These are phyloP conservation scores for Osmanthus fragrans DNA, from an alignment of 257 asterid species.

Conservation along the genomic window DNA sequence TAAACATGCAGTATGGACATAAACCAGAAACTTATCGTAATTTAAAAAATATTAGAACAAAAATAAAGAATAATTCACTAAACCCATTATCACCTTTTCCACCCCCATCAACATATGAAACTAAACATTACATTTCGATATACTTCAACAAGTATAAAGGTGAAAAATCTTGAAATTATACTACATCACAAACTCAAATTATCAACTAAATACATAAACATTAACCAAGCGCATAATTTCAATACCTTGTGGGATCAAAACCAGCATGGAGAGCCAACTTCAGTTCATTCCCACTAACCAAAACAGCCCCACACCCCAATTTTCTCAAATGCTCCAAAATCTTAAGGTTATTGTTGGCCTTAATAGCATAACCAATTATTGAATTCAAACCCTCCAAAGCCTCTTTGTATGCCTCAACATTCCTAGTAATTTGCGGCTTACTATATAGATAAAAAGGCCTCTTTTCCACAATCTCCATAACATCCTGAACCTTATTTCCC, in stretches of 20 bases:
- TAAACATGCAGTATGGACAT: not conserved
- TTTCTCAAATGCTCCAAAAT: slow-evolving; percentile 79
- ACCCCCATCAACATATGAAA: not conserved
- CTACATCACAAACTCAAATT: slow-evolving; percentile 2
- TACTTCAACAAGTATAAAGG: not conserved
- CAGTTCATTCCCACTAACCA: slow-evolving; percentile 96
- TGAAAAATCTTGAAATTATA: not conserved
- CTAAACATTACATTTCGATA: not conserved
- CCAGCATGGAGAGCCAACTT: slow-evolving; percentile 81
- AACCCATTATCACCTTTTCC: not conserved
- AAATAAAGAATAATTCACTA: not conserved
- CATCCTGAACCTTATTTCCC: slow-evolving; percentile 65
- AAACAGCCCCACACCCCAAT: slow-evolving; percentile 89
- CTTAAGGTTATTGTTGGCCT: slow-evolving; percentile 91
- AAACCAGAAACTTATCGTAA: not conserved
- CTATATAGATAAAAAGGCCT: slow-evolving; percentile 90
- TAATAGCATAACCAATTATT: slow-evolving; percentile 85
- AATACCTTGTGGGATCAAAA: slow-evolving; percentile 84
- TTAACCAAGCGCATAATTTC: not conserved
- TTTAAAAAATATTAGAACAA: not conserved
- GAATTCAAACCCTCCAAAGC: slow-evolving; percentile 80
- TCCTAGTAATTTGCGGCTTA: slow-evolving; percentile 81
- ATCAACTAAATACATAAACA: not conserved
- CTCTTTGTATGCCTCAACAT: slow-evolving; percentile 79
- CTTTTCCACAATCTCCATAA: slow-evolving; percentile 68